These are phyloP conservation scores for Penicillium thymicola DNA, from an alignment of 2,329 filamentous ascomycete genomes.

Conservation along the genomic window DNA sequence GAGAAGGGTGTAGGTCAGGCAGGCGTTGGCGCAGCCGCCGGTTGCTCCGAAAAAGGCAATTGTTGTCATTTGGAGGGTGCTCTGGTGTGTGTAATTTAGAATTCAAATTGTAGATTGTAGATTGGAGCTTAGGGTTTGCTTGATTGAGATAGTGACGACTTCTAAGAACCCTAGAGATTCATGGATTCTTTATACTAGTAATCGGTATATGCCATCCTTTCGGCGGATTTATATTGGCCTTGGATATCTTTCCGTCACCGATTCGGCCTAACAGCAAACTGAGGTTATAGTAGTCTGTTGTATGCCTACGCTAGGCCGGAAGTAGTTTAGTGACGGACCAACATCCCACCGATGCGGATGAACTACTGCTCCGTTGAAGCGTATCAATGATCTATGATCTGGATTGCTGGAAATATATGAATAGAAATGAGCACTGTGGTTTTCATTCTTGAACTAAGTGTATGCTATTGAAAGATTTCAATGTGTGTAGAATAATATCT, in stretches of 20 bases:
- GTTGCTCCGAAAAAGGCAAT: conserved; percentile 55
- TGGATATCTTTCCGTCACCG: background rate
- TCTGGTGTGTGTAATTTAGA: background rate
- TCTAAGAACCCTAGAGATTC: background rate
- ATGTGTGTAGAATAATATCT: background rate
- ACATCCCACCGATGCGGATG: background rate
- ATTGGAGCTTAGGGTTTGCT: background rate
- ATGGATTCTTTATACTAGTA: background rate
- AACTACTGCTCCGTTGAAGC: background rate
- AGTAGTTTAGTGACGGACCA: background rate
- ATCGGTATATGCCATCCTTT: background rate
- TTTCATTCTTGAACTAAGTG: background rate
- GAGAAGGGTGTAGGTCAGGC: conserved; percentile 44
- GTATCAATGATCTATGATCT: background rate
- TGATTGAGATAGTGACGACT: background rate
- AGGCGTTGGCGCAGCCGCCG: conserved; percentile 46
- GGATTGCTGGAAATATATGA: background rate
- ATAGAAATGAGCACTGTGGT: background rate
- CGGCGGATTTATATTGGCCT: background rate
- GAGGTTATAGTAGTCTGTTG: background rate
- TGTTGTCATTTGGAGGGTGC: conserved; percentile 22
- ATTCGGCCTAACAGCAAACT: background rate
- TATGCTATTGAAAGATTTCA: too few relatives aligned
- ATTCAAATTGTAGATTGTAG: background rate
- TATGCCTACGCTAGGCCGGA: background rate